Evolutionary conservation across 257 asterid species (phyloP).

Genomic region (Oldenlandia corymbosa): DNA sequence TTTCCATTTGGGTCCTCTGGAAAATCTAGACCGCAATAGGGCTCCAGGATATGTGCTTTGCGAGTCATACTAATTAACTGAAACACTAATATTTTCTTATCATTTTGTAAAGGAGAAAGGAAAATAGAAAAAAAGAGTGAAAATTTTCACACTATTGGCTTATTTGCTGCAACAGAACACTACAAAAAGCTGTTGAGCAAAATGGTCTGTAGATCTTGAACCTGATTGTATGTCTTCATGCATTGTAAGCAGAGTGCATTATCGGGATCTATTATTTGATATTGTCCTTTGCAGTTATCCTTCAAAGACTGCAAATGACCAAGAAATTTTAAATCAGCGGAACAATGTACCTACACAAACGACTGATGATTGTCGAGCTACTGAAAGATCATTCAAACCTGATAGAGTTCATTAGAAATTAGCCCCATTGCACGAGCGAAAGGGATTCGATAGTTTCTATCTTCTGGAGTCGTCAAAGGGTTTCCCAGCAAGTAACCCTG

Average conservation of each 20-base stretch:
- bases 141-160: too few relatives aligned
- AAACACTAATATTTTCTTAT: not conserved
- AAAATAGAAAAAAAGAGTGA: too few relatives aligned
- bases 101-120: too few relatives aligned
- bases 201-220: too few relatives aligned
- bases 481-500: conserved; percentile 30
- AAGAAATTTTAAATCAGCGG: not conserved
- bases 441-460: conserved; percentile 6
- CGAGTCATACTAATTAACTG: conserved; percentile 14
- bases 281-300: conserved; percentile 22
- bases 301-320: conserved; percentile 16
- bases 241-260: conserved; percentile 15
- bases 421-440: conserved; percentile 28
- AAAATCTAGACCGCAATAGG: conserved; percentile 10
- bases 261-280: conserved; percentile 12
- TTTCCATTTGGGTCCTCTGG: not conserved
- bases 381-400: conserved; percentile 14
- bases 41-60: conserved; percentile 12
- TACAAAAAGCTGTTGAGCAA: too few relatives aligned
- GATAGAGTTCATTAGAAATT: conserved; percentile 30
- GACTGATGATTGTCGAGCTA: too few relatives aligned
- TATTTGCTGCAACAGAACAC: too few relatives aligned
- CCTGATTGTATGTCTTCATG: conserved; percentile 20
- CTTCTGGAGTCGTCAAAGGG: not conserved
- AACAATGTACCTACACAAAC: not conserved